phyloP scores from a whole-genome alignment of 495 filamentous ascomycete species.

The Margaritispora aquatica region DNA sequence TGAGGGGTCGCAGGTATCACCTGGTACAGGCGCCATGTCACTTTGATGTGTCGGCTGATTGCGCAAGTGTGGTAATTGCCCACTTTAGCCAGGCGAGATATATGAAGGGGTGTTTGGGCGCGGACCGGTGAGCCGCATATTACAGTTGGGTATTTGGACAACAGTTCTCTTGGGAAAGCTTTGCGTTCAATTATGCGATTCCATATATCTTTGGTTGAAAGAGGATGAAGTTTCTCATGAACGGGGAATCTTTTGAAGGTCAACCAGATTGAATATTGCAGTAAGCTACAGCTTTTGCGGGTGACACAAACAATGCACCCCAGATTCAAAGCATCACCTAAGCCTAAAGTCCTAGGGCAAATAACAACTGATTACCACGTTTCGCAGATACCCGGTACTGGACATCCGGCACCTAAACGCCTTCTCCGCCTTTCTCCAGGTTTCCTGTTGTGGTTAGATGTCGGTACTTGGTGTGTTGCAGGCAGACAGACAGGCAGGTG shows the following conservation, averaged over 20 bases:
- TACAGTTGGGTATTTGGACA: no score
- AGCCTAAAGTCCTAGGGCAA: no score
- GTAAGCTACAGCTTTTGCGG: no score
- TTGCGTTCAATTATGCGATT: background rate
- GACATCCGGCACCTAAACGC: background rate
- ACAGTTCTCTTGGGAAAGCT: background rate
- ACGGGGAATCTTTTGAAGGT: no score
- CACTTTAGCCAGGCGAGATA: background rate
- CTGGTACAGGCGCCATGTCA: background rate
- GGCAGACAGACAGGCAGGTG: no score
- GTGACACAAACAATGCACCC: no score
- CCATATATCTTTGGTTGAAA: background rate
- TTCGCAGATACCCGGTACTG: background rate
- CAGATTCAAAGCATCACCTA: background rate
- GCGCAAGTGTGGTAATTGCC: background rate
- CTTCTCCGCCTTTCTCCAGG: constrained; percentile 8
- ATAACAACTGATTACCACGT: no score
- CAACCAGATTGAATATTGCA: no score
- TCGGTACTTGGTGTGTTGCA: background rate
- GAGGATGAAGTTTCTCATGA: no score
- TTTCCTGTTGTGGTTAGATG: background rate
- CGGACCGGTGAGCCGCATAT: background rate
- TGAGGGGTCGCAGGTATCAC: background rate
- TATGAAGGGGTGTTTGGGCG: background rate
- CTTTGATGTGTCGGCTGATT: background rate